Evolutionary conservation across 2,329 filamentous ascomycete species (phyloP).

Genomic region (Exophiala bonariae): DNA sequence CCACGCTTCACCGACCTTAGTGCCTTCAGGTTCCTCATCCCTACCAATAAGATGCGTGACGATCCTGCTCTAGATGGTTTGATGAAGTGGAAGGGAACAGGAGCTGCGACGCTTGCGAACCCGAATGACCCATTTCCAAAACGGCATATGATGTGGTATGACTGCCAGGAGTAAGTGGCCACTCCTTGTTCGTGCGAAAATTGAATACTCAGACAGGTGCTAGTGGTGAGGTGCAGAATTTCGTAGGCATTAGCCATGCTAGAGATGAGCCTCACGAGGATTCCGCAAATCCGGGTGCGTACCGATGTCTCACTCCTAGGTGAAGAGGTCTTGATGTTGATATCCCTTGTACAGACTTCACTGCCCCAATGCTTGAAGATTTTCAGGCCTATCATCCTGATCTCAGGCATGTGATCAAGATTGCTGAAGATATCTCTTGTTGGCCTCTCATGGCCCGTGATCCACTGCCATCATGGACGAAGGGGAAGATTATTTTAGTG

Average conservation of each 20-base stretch:
- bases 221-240: constrained; percentile 24
- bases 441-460: constrained; percentile 3
- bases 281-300: not conserved
- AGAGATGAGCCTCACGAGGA: not conserved
- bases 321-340: not conserved
- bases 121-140: not conserved
- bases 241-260: not conserved
- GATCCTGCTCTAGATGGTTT: not conserved
- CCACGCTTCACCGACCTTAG: constrained; percentile 27
- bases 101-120: not conserved
- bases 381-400: constrained; percentile 3
- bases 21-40: constrained; percentile 39
- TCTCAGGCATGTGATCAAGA: constrained; percentile 1
- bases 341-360: not conserved
- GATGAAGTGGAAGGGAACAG: constrained; percentile 5
- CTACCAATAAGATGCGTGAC: constrained; percentile 35
- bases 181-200: constrained; percentile 8
- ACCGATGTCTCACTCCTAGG: not conserved
- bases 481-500: constrained; percentile 56
- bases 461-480: constrained; percentile 42
- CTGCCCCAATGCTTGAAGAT: constrained; percentile 1
- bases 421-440: not conserved
- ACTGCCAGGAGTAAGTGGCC: constrained; percentile 3
- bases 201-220: constrained; percentile 21
- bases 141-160: constrained; percentile 5